phyloP scores from a whole-genome alignment of 2,329 filamentous ascomycete genomes.

The Monosporascus sp. region DNA sequence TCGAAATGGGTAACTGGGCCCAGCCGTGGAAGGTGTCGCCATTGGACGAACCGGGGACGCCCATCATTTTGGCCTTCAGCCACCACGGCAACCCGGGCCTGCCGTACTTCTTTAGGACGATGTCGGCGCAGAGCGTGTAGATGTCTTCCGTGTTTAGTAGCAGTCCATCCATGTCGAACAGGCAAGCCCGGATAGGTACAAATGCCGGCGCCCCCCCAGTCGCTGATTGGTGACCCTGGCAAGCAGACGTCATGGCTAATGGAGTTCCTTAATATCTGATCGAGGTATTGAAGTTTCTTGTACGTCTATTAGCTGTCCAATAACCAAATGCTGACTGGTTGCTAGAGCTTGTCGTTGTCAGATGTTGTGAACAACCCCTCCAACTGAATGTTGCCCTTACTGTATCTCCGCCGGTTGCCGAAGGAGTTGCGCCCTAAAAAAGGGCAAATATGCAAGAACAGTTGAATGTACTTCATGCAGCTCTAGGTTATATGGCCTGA shows the following conservation, averaged over 20 bases:
- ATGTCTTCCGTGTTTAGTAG: conserved; percentile 69
- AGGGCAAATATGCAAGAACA: neutral
- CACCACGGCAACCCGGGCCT: conserved; percentile 62
- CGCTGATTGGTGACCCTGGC: neutral
- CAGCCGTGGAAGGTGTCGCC: conserved; percentile 43
- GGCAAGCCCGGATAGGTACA: conserved; percentile 60
- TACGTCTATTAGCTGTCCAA: too few relatives aligned
- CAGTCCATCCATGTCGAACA: conserved; percentile 79
- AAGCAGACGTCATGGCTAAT: too few relatives aligned
- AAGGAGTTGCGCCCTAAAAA: conserved; percentile 11
- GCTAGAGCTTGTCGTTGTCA: too few relatives aligned
- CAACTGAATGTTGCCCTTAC: too few relatives aligned
- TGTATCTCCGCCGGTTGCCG: conserved; percentile 17
- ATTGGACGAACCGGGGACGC: conserved; percentile 41
- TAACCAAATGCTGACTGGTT: too few relatives aligned
- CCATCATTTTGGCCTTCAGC: conserved; percentile 69
- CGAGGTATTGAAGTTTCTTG: too few relatives aligned
- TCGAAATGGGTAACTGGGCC: conserved; percentile 63
- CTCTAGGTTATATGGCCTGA: neutral
- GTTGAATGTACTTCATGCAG: neutral
- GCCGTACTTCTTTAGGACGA: conserved; percentile 56
- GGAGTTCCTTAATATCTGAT: too few relatives aligned
- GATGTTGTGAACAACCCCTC: too few relatives aligned
- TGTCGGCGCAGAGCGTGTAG: conserved; percentile 64
- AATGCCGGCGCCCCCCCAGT: conserved; percentile 23